Evolutionary conservation across 2,329 filamentous ascomycete genomes (phyloP).

Genomic region (Colletotrichum tropicale): DNA sequence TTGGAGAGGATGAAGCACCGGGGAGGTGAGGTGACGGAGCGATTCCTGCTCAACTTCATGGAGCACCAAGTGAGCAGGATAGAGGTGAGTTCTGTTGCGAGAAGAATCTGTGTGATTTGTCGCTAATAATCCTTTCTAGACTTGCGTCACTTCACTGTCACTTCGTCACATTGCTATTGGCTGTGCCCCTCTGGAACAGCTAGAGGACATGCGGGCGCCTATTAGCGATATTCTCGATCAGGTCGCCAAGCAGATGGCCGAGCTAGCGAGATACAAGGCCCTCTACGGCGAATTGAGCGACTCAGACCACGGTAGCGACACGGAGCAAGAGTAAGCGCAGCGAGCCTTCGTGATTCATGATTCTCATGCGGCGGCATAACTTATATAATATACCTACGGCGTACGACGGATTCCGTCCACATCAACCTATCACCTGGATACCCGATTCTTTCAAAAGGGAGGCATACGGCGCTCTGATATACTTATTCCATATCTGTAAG

Average conservation of each 20-base stretch:
- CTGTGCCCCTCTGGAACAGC: slow-evolving; percentile 61
- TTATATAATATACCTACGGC: slow-evolving; percentile 21
- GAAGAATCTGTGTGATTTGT: too few relatives aligned
- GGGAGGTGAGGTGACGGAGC: slow-evolving; percentile 87
- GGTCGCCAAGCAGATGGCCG: slow-evolving; percentile 64
- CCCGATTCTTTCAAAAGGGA: slow-evolving; percentile 12
- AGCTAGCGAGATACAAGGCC: slow-evolving; percentile 66
- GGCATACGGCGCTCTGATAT: slow-evolving; percentile 14
- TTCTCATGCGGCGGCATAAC: slow-evolving; percentile 14
- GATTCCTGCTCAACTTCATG: slow-evolving; percentile 85
- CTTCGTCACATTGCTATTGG: slow-evolving; percentile 81
- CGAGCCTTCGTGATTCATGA: slow-evolving; percentile 16
- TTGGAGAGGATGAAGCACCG: slow-evolving; percentile 70
- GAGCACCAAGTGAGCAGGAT: slow-evolving; percentile 96
- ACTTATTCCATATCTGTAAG: slow-evolving; percentile 14
- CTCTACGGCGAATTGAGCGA: slow-evolving; percentile 51
- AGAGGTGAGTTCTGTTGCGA: slow-evolving; percentile 68
- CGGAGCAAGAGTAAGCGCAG: slow-evolving; percentile 28
- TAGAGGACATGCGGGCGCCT: slow-evolving; percentile 77
- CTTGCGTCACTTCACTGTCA: slow-evolving; percentile 78
- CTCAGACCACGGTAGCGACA: slow-evolving; percentile 36
- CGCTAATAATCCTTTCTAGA: slow-evolving; percentile 53
- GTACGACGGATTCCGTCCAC: slow-evolving; percentile 13
- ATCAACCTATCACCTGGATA: slow-evolving; percentile 15
- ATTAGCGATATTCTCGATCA: slow-evolving; percentile 74